These are phyloP conservation scores for Annulohypoxylon maeteangense DNA, from an alignment of 495 filamentous ascomycete species.

Conservation along the genomic window DNA sequence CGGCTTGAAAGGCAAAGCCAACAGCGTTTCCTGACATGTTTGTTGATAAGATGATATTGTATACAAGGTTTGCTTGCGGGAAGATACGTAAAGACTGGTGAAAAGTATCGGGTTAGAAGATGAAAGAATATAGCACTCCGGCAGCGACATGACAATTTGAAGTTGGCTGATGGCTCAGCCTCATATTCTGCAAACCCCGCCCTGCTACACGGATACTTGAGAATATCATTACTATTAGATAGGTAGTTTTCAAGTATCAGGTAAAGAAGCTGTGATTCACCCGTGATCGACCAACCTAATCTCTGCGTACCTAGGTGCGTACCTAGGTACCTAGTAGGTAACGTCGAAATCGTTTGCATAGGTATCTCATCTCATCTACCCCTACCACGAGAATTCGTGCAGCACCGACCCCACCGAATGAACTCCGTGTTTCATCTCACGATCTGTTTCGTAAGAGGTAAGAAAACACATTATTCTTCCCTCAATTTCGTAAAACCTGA, in stretches of 20 bases:
- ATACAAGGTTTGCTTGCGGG: not conserved
- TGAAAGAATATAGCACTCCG: not conserved
- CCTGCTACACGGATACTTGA: not conserved
- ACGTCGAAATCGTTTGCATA: no score
- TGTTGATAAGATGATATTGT: not conserved
- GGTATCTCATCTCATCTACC: no score
- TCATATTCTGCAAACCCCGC: not conserved
- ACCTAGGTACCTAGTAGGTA: no score
- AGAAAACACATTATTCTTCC: not conserved
- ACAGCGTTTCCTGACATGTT: constrained; percentile 7
- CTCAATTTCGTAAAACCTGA: not conserved
- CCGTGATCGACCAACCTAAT: no score
- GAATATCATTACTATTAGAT: no score
- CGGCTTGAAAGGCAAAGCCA: not conserved
- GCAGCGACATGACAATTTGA: not conserved
- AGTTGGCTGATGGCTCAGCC: not conserved
- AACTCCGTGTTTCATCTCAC: constrained; percentile 7
- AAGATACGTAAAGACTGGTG: not conserved
- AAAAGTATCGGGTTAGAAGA: not conserved
- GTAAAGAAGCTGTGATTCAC: no score
- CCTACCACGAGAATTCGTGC: not conserved
- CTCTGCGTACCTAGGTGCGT: no score
- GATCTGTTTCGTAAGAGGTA: not conserved
- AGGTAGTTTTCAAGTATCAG: no score
- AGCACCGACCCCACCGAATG: not conserved